Evolutionary conservation across 768 basidiomycete genomes (phyloP), one percentile per base, ranked within the genome.

Genomic region (Baorangia bicolor): DNA sequence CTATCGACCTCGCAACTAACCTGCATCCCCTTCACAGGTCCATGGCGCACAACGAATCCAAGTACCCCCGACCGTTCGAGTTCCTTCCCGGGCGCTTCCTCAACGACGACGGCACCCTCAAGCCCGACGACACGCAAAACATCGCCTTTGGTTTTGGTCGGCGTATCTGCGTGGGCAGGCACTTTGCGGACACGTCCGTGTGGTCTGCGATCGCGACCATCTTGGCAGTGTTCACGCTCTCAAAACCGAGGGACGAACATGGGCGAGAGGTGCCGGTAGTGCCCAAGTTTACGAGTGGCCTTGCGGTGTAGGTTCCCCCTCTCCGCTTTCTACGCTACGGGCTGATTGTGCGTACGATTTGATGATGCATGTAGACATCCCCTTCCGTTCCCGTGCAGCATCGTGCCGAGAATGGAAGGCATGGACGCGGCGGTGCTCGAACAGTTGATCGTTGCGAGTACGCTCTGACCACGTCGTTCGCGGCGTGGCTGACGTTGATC

Each of bases 81-180:
- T 77, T 77, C 61, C 46, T 53, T n/a, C 77, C 75, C 1, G 76
- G 77, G 47, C 68, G 75, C 3, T 78, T 78, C 56, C 52, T 77
- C 10, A 66, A 75, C 33, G 49, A 43, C 4, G 59, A 61, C 13
- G 62, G 64, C 6, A 55, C 52, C 1, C 55, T 64, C 42, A 57
- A 45, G 28, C 49, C 48, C 0, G 58, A 64, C 35, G 55, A 56
- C 43, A 53, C 38, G 23, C 34, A 53, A 8, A 41, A 56, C 35
- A 54, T 65, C 21, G 46, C 51, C 1, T 69, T 68, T 31, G 69
- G 69, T 2, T 68, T 69, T 40, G 68, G 64, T 25, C 54, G 67
- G 18, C 60, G 66, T 9, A 59, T 70, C 14, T 69, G 69, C 12
- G 59, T 63, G 8, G 68, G 68, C 5, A 45, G 62, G 18, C 34